Conservation (phyloP, 2,329 filamentous ascomycete species). For the Colletotrichum australisinense region DNA sequence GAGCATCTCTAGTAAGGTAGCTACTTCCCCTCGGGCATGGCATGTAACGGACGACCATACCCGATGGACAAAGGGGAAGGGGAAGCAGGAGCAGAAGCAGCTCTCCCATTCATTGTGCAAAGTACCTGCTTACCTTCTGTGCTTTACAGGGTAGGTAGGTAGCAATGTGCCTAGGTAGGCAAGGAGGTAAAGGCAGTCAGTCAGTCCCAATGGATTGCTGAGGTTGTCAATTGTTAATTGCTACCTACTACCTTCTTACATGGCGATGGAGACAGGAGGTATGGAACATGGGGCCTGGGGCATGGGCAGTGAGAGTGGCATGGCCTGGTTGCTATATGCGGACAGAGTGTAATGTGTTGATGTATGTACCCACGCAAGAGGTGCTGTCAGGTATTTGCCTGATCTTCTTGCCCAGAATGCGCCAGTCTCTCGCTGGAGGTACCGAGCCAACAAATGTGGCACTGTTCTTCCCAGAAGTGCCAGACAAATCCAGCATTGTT, state of each 20-base stretch:
- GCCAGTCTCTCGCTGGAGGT: neutral
- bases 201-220: neutral
- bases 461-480: neutral
- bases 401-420: slow-evolving; percentile 23
- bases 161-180: too few relatives aligned
- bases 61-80: neutral
- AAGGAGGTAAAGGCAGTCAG: neutral
- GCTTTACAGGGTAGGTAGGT: neutral
- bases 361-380: neutral
- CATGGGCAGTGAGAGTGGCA: neutral
- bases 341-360: neutral
- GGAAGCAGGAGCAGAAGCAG: neutral
- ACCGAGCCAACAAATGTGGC: neutral
- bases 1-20: neutral
- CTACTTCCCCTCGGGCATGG: neutral
- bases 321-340: neutral
- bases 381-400: neutral
- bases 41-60: slow-evolving; percentile 12
- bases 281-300: neutral
- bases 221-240: neutral
- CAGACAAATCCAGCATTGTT: neutral
- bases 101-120: neutral
- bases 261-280: neutral
- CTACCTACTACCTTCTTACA: neutral
- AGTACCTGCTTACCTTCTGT: neutral